These are phyloP conservation scores for Liquidambar formosana DNA, from an alignment of 164 flowering plant species.

Conservation along the genomic window DNA sequence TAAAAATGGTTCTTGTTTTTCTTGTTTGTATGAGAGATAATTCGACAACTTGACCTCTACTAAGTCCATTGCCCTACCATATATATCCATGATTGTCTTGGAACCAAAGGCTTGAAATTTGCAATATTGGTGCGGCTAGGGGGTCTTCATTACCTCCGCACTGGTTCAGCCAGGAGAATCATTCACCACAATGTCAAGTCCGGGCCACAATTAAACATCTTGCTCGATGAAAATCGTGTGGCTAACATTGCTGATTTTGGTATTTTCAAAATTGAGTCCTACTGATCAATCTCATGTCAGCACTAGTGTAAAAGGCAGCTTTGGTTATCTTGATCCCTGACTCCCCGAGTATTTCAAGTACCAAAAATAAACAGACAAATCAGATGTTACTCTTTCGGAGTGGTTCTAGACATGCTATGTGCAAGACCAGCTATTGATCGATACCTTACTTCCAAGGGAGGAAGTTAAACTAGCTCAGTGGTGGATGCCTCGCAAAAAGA, in stretches of 20 bases:
- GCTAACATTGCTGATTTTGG: constrained; percentile 40
- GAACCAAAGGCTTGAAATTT: constrained; percentile 33
- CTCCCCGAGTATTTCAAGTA: constrained; percentile 29
- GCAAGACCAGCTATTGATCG: constrained; percentile 23
- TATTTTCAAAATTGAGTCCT: constrained; percentile 21
- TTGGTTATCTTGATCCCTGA: constrained; percentile 42
- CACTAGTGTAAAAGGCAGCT: constrained; percentile 31
- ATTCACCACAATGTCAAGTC: constrained; percentile 40
- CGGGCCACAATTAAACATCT: constrained; percentile 31
- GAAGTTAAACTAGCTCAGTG: constrained; percentile 29
- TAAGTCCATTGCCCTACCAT: neutral
- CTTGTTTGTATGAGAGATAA: too few relatives aligned
- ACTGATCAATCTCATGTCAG: constrained; percentile 25
- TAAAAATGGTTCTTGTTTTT: too few relatives aligned
- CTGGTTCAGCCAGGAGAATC: constrained; percentile 22
- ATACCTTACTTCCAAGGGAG: constrained; percentile 11
- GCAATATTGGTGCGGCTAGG: constrained; percentile 36
- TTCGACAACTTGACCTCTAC: too few relatives aligned
- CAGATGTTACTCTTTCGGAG: constrained; percentile 34
- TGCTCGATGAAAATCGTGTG: constrained; percentile 27
- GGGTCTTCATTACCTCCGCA: constrained; percentile 36
- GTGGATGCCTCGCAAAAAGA: constrained; percentile 17
- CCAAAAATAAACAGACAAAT: constrained; percentile 23
- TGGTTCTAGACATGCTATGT: constrained; percentile 29
- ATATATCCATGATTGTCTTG: constrained; percentile 25